phyloP scores from a whole-genome alignment of 2,329 filamentous ascomycete genomes.

The Hymenoscyphus fraxineus region DNA sequence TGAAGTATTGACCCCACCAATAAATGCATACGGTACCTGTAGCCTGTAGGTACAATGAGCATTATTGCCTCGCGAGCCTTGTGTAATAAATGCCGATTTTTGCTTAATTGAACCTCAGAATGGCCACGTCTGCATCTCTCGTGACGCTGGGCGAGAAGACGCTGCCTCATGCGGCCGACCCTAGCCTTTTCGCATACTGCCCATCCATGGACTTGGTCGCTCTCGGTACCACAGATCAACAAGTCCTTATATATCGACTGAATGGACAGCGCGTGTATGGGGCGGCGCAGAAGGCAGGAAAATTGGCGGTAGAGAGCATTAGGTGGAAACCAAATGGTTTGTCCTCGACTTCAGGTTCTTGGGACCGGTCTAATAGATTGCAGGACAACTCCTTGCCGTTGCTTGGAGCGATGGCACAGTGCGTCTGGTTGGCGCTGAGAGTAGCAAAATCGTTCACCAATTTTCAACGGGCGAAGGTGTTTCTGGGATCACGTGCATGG shows the following conservation, averaged over 20 bases:
- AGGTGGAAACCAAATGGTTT: constrained; percentile 37
- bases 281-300: constrained; percentile 34
- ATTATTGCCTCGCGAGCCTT: neutral
- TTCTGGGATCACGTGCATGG: constrained; percentile 43
- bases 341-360: neutral
- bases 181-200: constrained; percentile 66
- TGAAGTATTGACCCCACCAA: neutral
- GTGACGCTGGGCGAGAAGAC: constrained; percentile 53
- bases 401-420: constrained; percentile 80
- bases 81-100: neutral
- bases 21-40: neutral
- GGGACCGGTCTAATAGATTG: neutral
- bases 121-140: constrained; percentile 13
- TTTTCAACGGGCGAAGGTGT: constrained; percentile 42
- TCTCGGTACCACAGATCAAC: constrained; percentile 63
- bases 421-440: constrained; percentile 74
- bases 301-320: constrained; percentile 38
- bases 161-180: constrained; percentile 52
- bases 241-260: constrained; percentile 72
- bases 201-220: constrained; percentile 82
- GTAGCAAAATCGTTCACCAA: constrained; percentile 74
- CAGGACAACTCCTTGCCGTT: constrained; percentile 73
- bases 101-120: neutral
- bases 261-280: constrained; percentile 69
- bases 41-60: neutral